Percentiles rank a stretch among this genome's conserved stretches.
Evolutionary conservation across 163 green algal genomes (phyloP).

Genomic region (Botryococcus braunii): DNA sequence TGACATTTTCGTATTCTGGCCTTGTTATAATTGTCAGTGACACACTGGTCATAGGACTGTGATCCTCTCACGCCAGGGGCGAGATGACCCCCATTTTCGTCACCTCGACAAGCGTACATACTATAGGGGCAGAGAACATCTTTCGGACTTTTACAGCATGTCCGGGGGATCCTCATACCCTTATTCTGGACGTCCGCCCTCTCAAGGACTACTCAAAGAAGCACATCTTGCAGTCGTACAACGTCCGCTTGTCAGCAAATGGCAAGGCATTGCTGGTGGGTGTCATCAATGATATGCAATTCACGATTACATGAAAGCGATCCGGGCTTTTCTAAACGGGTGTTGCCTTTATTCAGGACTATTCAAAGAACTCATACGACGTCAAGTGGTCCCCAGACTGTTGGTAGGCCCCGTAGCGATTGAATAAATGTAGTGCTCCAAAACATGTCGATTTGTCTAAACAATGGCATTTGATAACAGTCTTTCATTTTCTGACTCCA

Average conservation of each 20-base stretch:
- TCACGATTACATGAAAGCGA: too few species aligned
- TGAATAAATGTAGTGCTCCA: too few species aligned
- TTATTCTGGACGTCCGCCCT: slow-evolving; percentile 32
- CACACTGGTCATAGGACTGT: too few species aligned
- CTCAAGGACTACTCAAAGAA: slow-evolving; percentile 28
- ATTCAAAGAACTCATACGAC: slow-evolving; percentile 31
- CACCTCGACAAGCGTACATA: too few species aligned
- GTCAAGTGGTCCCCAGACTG: slow-evolving; percentile 28
- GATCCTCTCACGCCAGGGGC: too few species aligned
- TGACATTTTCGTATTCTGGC: too few species aligned
- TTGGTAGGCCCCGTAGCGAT: slow-evolving; percentile 27
- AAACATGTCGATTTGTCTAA: too few species aligned
- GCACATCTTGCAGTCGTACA: slow-evolving; percentile 30
- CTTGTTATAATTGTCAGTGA: too few species aligned
- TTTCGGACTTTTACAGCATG: slow-evolving; percentile 30
- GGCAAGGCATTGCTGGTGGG: slow-evolving; percentile 30
- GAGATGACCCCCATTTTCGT: too few species aligned
- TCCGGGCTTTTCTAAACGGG: not conserved
- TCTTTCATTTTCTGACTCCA: too few species aligned
- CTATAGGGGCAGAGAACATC: too few species aligned
- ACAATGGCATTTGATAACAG: not conserved
- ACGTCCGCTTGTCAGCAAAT: slow-evolving; percentile 27
- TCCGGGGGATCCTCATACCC: slow-evolving; percentile 18
- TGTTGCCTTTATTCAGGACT: slow-evolving; percentile 24
- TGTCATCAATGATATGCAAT: too few species aligned